Percentiles rank a stretch among this genome's conserved stretches.
Evolutionary conservation across 2,329 filamentous ascomycete species (phyloP).

Genomic region (Gyromitra esculenta): DNA sequence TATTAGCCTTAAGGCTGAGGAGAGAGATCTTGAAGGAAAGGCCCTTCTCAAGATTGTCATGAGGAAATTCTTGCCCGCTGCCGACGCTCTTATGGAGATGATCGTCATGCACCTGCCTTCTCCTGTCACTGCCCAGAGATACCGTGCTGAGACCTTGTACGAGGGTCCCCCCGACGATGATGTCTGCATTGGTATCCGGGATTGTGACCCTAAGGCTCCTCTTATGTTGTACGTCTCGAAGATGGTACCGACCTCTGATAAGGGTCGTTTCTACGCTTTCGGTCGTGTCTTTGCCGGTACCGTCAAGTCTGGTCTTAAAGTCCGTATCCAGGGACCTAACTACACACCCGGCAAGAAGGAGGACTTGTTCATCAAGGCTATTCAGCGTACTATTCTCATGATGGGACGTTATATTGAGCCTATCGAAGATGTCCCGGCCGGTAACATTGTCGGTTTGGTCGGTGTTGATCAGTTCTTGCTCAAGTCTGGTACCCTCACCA

Average conservation of each 20-base stretch:
- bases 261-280: conserved; percentile 99
- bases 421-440: conserved; percentile 97
- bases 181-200: conserved; percentile 93
- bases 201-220: conserved; percentile 96
- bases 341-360: conserved; percentile 98
- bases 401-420: conserved; percentile 99
- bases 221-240: conserved; percentile 99
- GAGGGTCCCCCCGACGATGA: conserved; percentile 95
- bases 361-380: conserved; percentile 98
- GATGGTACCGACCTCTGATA: conserved; percentile 99
- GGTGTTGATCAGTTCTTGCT: conserved; percentile 99
- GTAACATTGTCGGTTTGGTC: conserved; percentile 99
- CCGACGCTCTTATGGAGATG: conserved; percentile 99
- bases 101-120: conserved; percentile 99
- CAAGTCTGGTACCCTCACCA: conserved; percentile 99
- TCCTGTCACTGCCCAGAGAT: conserved; percentile 92
- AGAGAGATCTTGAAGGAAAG: conserved; percentile 97
- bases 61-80: conserved; percentile 98
- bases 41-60: conserved; percentile 96
- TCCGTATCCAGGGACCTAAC: conserved; percentile 99
- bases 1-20: conserved; percentile 86
- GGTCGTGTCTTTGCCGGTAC: conserved; percentile 99
- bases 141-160: conserved; percentile 98
- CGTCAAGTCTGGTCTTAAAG: conserved; percentile 96
- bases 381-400: conserved; percentile 99